Percentiles rank a stretch among this genome's conserved stretches.
phyloP scores from a whole-genome alignment of 2,329 filamentous ascomycete species.

The Claviceps maximensis region DNA sequence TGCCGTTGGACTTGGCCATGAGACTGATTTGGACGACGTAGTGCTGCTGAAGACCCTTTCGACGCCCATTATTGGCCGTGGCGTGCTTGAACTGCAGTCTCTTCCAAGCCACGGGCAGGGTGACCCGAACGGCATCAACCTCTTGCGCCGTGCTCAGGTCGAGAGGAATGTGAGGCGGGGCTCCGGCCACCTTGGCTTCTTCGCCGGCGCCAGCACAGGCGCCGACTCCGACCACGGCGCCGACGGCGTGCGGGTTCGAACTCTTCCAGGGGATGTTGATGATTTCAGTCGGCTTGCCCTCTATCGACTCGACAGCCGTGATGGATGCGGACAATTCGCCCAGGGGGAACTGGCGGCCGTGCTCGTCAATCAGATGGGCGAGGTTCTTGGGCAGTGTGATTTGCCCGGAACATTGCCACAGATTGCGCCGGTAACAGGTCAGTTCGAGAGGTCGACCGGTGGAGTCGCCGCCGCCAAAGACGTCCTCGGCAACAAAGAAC shows the following conservation, averaged over 20 bases:
- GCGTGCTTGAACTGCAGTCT: slow-evolving; percentile 90
- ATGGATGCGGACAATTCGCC: slow-evolving; percentile 71
- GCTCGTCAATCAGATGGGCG: slow-evolving; percentile 56
- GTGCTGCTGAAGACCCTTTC: slow-evolving; percentile 90
- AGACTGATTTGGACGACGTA: slow-evolving; percentile 82
- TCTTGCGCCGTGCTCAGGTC: slow-evolving; percentile 47
- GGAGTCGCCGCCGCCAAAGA: slow-evolving; percentile 50
- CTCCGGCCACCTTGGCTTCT: slow-evolving; percentile 33
- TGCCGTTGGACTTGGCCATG: slow-evolving; percentile 55
- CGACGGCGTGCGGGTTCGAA: slow-evolving; percentile 39
- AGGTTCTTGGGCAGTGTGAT: slow-evolving; percentile 64
- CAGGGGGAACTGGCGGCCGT: slow-evolving; percentile 64
- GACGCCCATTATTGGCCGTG: slow-evolving; percentile 86
- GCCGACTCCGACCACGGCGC: background rate
- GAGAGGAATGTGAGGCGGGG: slow-evolving; percentile 41
- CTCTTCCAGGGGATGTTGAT: slow-evolving; percentile 96
- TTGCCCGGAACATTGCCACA: slow-evolving; percentile 88
- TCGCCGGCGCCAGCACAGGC: slow-evolving; percentile 20
- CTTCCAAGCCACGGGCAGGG: slow-evolving; percentile 83
- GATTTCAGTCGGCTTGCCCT: slow-evolving; percentile 83
- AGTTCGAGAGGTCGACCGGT: slow-evolving; percentile 57
- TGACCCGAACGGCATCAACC: slow-evolving; percentile 67
- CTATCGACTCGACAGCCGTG: slow-evolving; percentile 79
- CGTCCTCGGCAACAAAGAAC: slow-evolving; percentile 78
- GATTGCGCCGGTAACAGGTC: slow-evolving; percentile 87